A percentile compares a stretch with the other conserved stretches of the same genome.
phyloP scores from a whole-genome alignment of 1,284 basidiomycete species.

The Sanguinoderma infundibulare region DNA sequence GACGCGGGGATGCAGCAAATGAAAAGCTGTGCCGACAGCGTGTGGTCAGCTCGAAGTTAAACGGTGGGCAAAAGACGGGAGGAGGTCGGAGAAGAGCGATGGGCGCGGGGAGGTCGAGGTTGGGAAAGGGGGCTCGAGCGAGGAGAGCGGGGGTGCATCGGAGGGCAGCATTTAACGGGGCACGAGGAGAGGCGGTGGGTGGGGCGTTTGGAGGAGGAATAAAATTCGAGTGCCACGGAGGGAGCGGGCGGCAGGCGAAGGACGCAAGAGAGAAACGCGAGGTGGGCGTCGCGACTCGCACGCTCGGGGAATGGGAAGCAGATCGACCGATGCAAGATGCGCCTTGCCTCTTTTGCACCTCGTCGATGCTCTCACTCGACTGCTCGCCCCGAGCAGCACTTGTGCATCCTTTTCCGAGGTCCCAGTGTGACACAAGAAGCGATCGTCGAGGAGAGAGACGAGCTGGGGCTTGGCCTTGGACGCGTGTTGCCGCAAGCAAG shows the following conservation, averaged over 20 bases:
- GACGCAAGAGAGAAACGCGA: neutral
- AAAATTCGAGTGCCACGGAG: neutral
- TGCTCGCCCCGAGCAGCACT: neutral
- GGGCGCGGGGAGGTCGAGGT: neutral
- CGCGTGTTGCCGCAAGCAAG: neutral
- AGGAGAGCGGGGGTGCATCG: neutral
- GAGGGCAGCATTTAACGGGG: neutral
- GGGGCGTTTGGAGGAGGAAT: neutral
- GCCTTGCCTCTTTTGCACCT: neutral
- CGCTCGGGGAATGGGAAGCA: neutral
- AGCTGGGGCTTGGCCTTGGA: neutral
- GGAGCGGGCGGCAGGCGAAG: neutral
- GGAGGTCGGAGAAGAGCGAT: neutral
- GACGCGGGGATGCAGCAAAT: neutral
- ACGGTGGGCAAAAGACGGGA: neutral
- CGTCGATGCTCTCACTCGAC: neutral
- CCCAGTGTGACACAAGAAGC: neutral
- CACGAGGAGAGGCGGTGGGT: neutral
- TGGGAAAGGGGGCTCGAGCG: neutral
- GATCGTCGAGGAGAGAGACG: slow-evolving; percentile 1
- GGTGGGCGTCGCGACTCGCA: neutral
- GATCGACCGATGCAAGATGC: neutral
- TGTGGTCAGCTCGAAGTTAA: neutral
- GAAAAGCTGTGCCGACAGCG: neutral
- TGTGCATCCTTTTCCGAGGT: neutral